Evolutionary conservation across 495 filamentous ascomycete genomes (phyloP).

Genomic region (Rusavskia elegans): DNA sequence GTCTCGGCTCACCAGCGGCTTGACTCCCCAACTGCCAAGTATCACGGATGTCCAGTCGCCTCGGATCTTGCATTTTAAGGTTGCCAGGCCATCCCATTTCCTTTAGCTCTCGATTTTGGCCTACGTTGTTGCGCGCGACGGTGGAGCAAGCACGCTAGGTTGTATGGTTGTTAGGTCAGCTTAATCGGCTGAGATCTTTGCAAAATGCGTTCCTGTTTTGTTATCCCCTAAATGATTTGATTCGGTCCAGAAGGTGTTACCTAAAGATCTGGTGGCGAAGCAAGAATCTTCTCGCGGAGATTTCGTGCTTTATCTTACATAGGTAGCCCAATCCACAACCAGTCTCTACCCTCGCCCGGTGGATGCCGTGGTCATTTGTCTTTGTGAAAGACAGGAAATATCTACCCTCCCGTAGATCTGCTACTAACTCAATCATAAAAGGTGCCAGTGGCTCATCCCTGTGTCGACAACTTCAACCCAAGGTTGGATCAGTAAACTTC

Average conservation of each 20-base stretch:
- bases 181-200: slow-evolving; percentile 12
- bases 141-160: slow-evolving; percentile 7
- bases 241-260: background rate
- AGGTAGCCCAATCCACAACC: slow-evolving; percentile 10
- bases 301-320: slow-evolving; percentile 6
- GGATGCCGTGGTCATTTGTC: too few relatives aligned
- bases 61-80: background rate
- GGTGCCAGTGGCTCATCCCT: too few relatives aligned
- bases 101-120: slow-evolving; percentile 4
- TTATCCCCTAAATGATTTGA: slow-evolving; percentile 1
- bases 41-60: too few relatives aligned
- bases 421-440: too few relatives aligned
- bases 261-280: background rate
- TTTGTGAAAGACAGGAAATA: too few relatives aligned
- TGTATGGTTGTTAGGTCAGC: slow-evolving; percentile 9
- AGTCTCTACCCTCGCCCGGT: slow-evolving; percentile 9
- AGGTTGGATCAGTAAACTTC: too few relatives aligned
- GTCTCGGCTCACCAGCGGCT: background rate
- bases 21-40: background rate
- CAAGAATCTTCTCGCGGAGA: slow-evolving; percentile 1
- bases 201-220: slow-evolving; percentile 2
- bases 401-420: too few relatives aligned
- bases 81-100: background rate
- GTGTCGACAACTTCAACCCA: too few relatives aligned
- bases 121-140: slow-evolving; percentile 3